phyloP scores from a whole-genome alignment of 139 green algal species.

The Gonium pectorale region DNA sequence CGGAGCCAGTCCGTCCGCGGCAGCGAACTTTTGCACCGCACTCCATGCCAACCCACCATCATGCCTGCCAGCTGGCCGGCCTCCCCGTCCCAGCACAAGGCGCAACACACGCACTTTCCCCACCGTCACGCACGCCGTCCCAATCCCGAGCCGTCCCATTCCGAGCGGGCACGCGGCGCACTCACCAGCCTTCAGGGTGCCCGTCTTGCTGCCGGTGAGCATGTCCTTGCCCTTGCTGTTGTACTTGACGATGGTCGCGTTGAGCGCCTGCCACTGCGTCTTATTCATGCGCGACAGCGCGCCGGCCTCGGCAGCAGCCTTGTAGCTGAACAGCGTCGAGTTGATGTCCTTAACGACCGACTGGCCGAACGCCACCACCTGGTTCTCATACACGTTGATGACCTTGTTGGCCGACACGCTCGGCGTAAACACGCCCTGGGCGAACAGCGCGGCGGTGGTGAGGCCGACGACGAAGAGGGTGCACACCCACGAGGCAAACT shows the following conservation, averaged over 20 bases:
- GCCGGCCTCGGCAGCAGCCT: background rate
- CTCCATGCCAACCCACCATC: no score
- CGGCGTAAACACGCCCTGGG: slow-evolving; percentile 45
- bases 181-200: slow-evolving; percentile 13
- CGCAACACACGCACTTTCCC: no score
- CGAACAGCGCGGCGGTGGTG: slow-evolving; percentile 58
- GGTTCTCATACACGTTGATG: background rate
- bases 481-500: slow-evolving; percentile 50
- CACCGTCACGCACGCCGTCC: no score
- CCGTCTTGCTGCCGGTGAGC: background rate
- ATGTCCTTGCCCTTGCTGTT: background rate
- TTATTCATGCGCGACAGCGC: background rate
- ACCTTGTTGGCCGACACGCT: background rate
- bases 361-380: background rate
- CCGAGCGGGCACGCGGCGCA: background rate
- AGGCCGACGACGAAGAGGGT: slow-evolving; percentile 59
- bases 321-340: background rate
- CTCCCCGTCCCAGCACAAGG: no score
- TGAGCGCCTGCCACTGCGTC: background rate
- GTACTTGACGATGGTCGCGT: background rate
- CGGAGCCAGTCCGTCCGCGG: background rate
- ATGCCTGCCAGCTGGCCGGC: no score
- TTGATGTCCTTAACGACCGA: slow-evolving; percentile 10
- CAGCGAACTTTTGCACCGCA: background rate
- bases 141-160: background rate